Evolutionary conservation across 805 yeast species (phyloP).

Genomic region (Ogataea nitratoaversa): DNA sequence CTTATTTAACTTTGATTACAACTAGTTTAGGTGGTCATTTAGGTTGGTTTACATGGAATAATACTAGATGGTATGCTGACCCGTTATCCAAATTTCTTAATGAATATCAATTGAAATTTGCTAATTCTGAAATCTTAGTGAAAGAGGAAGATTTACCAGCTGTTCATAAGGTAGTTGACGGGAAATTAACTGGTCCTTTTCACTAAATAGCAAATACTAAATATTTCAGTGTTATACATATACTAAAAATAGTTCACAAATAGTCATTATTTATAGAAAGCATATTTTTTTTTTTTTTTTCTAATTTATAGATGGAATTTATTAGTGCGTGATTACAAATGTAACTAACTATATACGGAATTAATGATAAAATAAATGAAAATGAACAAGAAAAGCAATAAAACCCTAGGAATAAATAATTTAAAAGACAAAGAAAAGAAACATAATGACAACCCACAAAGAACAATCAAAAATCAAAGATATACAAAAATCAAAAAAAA

Average conservation of each 20-base stretch:
- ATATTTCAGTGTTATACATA: too few relatives aligned
- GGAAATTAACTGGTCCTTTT: slow-evolving; percentile 15
- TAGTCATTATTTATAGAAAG: not conserved
- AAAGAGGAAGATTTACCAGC: slow-evolving; percentile 11
- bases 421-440: not conserved
- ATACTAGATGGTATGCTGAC: slow-evolving; percentile 62
- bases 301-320: not conserved
- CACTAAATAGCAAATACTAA: too few relatives aligned
- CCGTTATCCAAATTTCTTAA: slow-evolving; percentile 41
- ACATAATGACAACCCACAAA: not conserved
- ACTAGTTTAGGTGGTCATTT: slow-evolving; percentile 78
- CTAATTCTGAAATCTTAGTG: slow-evolving; percentile 3
- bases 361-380: not conserved
- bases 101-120: slow-evolving; percentile 17
- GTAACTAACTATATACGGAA: not conserved
- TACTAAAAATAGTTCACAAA: too few relatives aligned
- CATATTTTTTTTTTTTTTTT: too few relatives aligned
- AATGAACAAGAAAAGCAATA: not conserved
- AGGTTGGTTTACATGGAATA: slow-evolving; percentile 65
- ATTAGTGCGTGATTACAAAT: not conserved
- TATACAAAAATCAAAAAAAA: not conserved
- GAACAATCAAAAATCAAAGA: too few relatives aligned
- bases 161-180: slow-evolving; percentile 12
- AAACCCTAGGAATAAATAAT: too few relatives aligned
- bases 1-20: slow-evolving; percentile 52